Conservation (phyloP, 2,329 filamentous ascomycete species). For the Neofusicoccum umdonicola region DNA sequence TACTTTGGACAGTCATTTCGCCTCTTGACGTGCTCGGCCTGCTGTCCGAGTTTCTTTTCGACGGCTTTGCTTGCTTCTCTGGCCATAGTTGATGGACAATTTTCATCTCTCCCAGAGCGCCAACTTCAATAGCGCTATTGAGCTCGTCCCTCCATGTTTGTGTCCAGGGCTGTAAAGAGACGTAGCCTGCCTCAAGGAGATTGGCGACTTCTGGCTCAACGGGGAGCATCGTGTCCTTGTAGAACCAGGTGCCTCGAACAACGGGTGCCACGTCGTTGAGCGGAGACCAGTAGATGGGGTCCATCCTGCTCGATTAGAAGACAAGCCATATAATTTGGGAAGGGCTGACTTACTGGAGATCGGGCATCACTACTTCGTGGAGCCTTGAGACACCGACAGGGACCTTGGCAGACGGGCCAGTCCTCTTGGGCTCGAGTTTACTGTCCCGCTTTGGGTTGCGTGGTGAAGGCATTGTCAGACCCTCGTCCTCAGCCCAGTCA, state of each 20-base stretch:
- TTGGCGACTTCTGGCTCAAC: slow-evolving; percentile 85
- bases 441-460: slow-evolving; percentile 27
- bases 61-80: slow-evolving; percentile 54
- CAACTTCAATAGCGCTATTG: slow-evolving; percentile 84
- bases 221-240: slow-evolving; percentile 90
- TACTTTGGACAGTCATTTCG: slow-evolving; percentile 22
- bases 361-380: slow-evolving; percentile 81
- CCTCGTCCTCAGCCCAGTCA: slow-evolving; percentile 44
- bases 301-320: slow-evolving; percentile 9
- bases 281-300: slow-evolving; percentile 76
- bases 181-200: slow-evolving; percentile 86
- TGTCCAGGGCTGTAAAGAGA: slow-evolving; percentile 82
- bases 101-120: slow-evolving; percentile 86
- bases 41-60: slow-evolving; percentile 51
- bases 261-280: slow-evolving; percentile 85
- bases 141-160: slow-evolving; percentile 92
- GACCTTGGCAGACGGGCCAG: slow-evolving; percentile 56
- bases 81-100: slow-evolving; percentile 83
- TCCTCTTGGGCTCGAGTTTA: slow-evolving; percentile 29
- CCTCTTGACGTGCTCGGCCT: slow-evolving; percentile 38
- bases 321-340: neutral
- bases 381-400: slow-evolving; percentile 87
- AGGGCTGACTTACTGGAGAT: slow-evolving; percentile 5
- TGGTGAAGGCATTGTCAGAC: slow-evolving; percentile 18
- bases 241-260: slow-evolving; percentile 91